These are phyloP conservation scores for Cymbopogon citratus DNA, from an alignment of 176 grass and related monocot genomes.

Conservation along the genomic window DNA sequence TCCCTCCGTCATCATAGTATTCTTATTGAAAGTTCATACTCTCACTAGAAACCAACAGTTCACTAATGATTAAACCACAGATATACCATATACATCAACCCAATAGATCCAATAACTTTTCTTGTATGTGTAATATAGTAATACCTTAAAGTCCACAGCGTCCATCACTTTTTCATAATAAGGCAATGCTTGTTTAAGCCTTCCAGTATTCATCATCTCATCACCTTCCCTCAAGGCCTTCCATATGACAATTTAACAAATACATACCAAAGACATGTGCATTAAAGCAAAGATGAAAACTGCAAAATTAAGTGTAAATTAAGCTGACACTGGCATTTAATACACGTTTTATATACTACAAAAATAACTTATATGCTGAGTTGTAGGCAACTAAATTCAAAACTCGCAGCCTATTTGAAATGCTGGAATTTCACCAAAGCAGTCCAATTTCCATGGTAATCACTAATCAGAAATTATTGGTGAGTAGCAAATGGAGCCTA, in stretches of 20 bases:
- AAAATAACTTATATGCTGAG: neutral
- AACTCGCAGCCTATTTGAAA: neutral
- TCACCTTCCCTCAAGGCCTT: slow-evolving; percentile 84
- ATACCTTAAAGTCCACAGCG: slow-evolving; percentile 81
- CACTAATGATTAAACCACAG: neutral
- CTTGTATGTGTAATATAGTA: neutral
- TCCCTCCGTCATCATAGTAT: neutral
- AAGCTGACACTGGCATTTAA: neutral
- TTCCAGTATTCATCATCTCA: slow-evolving; percentile 82
- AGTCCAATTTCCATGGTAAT: neutral
- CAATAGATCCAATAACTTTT: neutral
- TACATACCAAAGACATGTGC: neutral
- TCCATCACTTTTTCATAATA: slow-evolving; percentile 94
- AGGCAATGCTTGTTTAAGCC: slow-evolving; percentile 64
- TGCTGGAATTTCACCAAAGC: neutral
- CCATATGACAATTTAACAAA: slow-evolving; percentile 26
- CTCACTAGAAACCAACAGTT: slow-evolving; percentile 5
- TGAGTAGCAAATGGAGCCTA: neutral
- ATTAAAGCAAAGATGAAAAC: neutral
- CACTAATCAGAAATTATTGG: neutral
- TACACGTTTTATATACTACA: neutral
- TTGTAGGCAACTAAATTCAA: neutral
- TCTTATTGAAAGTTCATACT: neutral
- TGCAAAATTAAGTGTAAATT: neutral
- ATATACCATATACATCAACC: neutral